These are phyloP conservation scores for Lotmaria passim DNA, from an alignment of 208 protist species.

Conservation along the genomic window DNA sequence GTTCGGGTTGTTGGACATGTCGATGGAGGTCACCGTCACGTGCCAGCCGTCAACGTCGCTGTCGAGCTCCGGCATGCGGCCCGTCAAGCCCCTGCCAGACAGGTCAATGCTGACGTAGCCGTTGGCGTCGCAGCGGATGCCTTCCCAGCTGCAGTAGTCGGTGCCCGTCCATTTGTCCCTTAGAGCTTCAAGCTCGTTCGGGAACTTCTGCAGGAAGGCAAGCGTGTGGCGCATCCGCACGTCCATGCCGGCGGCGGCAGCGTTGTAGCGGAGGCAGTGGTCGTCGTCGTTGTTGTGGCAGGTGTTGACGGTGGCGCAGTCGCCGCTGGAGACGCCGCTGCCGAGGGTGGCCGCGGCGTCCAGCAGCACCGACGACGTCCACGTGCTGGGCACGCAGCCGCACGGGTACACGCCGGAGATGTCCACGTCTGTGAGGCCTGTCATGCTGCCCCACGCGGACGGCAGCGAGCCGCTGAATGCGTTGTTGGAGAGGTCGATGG, in stretches of 20 bases:
- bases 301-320: slow-evolving; percentile 4
- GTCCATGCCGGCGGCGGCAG: too few relatives aligned
- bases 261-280: background rate
- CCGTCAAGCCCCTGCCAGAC: slow-evolving; percentile 8
- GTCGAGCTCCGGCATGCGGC: too few relatives aligned
- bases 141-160: slow-evolving; percentile 10
- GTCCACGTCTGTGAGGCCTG: slow-evolving; percentile 14
- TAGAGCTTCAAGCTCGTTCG: background rate
- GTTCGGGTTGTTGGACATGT: slow-evolving; percentile 20
- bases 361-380: slow-evolving; percentile 11
- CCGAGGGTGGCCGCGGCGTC: slow-evolving; percentile 14
- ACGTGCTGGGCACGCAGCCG: slow-evolving; percentile 11
- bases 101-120: slow-evolving; percentile 20
- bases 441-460: slow-evolving; percentile 16
- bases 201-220: slow-evolving; percentile 3
- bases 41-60: background rate
- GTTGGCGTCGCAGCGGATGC: slow-evolving; percentile 22
- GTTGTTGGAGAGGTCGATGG: slow-evolving; percentile 30
- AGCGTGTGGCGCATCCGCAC: too few relatives aligned
- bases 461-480: slow-evolving; percentile 11
- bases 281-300: slow-evolving; percentile 1
- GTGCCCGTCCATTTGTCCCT: background rate
- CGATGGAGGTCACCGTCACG: slow-evolving; percentile 11
- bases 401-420: slow-evolving; percentile 8
- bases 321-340: background rate